Conservation (phyloP, 495 filamentous ascomycete genomes). For the Tuber aestivum region DNA sequence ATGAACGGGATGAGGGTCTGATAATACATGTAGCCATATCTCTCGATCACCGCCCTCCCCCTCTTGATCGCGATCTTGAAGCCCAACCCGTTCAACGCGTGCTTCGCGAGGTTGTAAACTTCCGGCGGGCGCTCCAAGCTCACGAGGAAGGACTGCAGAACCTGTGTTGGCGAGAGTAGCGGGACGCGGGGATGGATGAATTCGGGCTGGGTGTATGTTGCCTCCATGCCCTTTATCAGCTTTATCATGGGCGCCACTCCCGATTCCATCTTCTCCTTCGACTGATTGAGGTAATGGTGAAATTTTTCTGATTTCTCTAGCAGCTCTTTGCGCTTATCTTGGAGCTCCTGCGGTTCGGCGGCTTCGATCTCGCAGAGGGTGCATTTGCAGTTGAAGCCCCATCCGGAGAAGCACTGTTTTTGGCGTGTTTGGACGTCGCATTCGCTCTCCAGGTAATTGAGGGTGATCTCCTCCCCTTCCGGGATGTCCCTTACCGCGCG, state of each 20-base stretch:
- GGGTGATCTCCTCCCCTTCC: slow-evolving; percentile 18
- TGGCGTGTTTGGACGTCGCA: slow-evolving; percentile 3
- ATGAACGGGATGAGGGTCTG: neutral
- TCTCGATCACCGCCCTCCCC: neutral
- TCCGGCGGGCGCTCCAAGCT: neutral
- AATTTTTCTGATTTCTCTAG: neutral
- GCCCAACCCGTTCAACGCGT: slow-evolving; percentile 7
- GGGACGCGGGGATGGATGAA: slow-evolving; percentile 17
- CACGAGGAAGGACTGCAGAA: neutral
- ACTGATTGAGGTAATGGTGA: neutral
- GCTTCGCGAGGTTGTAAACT: neutral
- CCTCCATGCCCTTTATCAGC: slow-evolving; percentile 3
- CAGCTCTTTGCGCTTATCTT: neutral
- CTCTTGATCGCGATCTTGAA: slow-evolving; percentile 6
- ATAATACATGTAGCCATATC: slow-evolving; percentile 1
- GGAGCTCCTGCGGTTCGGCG: slow-evolving; percentile 5
- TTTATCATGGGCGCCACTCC: neutral
- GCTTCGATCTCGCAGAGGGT: slow-evolving; percentile 13
- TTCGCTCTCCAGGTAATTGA: neutral
- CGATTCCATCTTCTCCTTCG: neutral
- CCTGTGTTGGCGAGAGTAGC: neutral
- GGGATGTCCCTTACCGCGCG: slow-evolving; percentile 16
- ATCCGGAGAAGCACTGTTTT: neutral
- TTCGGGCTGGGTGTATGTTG: slow-evolving; percentile 16
- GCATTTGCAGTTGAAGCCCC: slow-evolving; percentile 14